phyloP scores from a whole-genome alignment of 768 basidiomycete species.

The Rhizopogon rudus region DNA sequence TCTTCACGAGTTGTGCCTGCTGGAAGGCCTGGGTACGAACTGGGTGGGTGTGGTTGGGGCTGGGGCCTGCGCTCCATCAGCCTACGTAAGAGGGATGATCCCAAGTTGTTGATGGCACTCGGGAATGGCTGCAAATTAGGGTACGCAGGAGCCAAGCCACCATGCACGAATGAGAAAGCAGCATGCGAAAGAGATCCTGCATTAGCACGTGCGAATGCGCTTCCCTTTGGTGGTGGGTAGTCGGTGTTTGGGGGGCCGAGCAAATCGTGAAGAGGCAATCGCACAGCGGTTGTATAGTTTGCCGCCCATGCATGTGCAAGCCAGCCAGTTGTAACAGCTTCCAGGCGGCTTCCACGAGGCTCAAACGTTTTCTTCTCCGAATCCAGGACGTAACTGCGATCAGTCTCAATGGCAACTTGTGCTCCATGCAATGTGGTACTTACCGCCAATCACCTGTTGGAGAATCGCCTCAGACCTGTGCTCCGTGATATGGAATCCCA shows the following conservation, averaged over 20 bases:
- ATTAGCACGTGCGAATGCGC: constrained; percentile 26
- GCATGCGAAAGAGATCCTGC: constrained; percentile 61
- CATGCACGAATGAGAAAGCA: constrained; percentile 90
- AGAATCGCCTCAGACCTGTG: constrained; percentile 4
- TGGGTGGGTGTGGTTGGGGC: constrained; percentile 74
- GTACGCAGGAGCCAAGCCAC: constrained; percentile 80
- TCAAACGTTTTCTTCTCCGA: constrained; percentile 84
- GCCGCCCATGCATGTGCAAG: constrained; percentile 79
- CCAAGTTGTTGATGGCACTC: constrained; percentile 72
- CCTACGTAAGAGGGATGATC: constrained; percentile 61
- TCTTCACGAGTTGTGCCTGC: constrained; percentile 61
- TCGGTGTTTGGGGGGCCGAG: constrained; percentile 65
- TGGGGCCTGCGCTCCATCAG: constrained; percentile 62
- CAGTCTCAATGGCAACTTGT: constrained; percentile 4
- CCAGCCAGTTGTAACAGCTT: constrained; percentile 67
- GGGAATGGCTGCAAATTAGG: constrained; percentile 78
- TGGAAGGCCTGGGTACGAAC: constrained; percentile 72
- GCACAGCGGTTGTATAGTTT: constrained; percentile 80
- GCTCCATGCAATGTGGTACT: constrained; percentile 8
- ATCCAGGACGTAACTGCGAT: constrained; percentile 72
- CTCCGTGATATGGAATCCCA: background rate
- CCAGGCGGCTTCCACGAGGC: constrained; percentile 61
- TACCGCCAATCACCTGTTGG: constrained; percentile 81
- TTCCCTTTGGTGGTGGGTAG: constrained; percentile 37
- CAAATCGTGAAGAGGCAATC: constrained; percentile 73